Evolutionary conservation across 2,329 filamentous ascomycete species (phyloP).

Genomic region (Monosporascus sp.): DNA sequence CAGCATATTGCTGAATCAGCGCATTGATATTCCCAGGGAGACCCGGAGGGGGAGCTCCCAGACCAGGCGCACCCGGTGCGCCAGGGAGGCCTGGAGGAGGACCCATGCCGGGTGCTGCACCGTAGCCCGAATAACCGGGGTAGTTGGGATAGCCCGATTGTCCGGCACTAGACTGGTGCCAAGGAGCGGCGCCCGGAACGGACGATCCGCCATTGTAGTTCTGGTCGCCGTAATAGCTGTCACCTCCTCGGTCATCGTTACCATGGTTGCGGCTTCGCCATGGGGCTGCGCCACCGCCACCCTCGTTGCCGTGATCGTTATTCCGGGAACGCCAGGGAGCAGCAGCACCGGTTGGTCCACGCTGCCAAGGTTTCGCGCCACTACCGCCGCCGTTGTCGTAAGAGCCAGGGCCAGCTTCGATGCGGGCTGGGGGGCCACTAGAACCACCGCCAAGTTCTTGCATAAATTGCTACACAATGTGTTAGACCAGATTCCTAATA

Average conservation of each 20-base stretch:
- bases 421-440: constrained; percentile 64
- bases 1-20: constrained; percentile 62
- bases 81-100: constrained; percentile 40
- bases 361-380: constrained; percentile 80
- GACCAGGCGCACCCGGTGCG: constrained; percentile 39
- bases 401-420: constrained; percentile 74
- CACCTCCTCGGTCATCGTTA: constrained; percentile 40
- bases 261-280: constrained; percentile 55
- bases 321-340: constrained; percentile 69
- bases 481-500: constrained; percentile 34
- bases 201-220: constrained; percentile 26
- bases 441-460: constrained; percentile 84
- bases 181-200: constrained; percentile 44
- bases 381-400: constrained; percentile 47
- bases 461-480: constrained; percentile 72
- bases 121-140: constrained; percentile 43
- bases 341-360: constrained; percentile 74
- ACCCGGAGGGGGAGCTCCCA: constrained; percentile 46
- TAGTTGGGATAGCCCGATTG: constrained; percentile 55
- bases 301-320: constrained; percentile 46
- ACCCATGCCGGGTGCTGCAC: constrained; percentile 48
- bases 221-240: constrained; percentile 43
- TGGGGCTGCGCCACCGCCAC: constrained; percentile 47
- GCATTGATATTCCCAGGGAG: constrained; percentile 55
- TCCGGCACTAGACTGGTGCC: constrained; percentile 53